These are phyloP conservation scores for Cyberlindnera meyerae DNA, from an alignment of 805 yeast genomes.

Conservation along the genomic window DNA sequence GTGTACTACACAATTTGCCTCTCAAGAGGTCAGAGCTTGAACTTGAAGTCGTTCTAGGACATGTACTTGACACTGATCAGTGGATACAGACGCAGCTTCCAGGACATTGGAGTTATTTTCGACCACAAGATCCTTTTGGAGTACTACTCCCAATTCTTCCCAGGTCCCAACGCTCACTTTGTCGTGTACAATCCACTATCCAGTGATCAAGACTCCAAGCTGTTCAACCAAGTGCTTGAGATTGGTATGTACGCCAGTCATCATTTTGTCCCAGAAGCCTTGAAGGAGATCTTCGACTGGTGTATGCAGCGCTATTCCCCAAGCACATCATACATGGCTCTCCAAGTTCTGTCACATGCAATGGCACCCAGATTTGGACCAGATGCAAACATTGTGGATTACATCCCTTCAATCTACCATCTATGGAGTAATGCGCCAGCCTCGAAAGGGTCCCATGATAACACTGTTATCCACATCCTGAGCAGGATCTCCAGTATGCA, in stretches of 20 bases:
- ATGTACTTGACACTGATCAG: constrained; percentile 55
- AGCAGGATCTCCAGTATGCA: constrained; percentile 55
- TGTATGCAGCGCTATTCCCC: constrained; percentile 49
- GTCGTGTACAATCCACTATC: constrained; percentile 33
- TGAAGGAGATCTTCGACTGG: constrained; percentile 47
- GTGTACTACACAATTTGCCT: constrained; percentile 71
- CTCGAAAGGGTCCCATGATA: constrained; percentile 45
- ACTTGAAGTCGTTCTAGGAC: constrained; percentile 54
- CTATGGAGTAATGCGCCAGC: constrained; percentile 59
- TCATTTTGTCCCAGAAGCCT: constrained; percentile 44
- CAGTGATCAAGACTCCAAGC: constrained; percentile 38
- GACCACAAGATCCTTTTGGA: constrained; percentile 33
- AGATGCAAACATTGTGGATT: constrained; percentile 43
- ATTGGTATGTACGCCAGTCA: constrained; percentile 50
- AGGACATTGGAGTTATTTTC: constrained; percentile 27
- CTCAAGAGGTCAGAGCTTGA: constrained; percentile 65
- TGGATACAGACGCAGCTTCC: constrained; percentile 28
- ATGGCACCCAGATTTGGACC: constrained; percentile 41
- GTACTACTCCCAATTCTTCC: constrained; percentile 33
- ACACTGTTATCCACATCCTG: constrained; percentile 58
- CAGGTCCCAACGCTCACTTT: constrained; percentile 44
- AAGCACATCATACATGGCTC: constrained; percentile 45
- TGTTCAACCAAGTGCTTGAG: constrained; percentile 43
- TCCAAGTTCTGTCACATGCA: constrained; percentile 48
- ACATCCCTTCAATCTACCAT: constrained; percentile 63